Evolutionary conservation across 176 grass and related monocot species (phyloP).

Genomic region (Carex parvula): DNA sequence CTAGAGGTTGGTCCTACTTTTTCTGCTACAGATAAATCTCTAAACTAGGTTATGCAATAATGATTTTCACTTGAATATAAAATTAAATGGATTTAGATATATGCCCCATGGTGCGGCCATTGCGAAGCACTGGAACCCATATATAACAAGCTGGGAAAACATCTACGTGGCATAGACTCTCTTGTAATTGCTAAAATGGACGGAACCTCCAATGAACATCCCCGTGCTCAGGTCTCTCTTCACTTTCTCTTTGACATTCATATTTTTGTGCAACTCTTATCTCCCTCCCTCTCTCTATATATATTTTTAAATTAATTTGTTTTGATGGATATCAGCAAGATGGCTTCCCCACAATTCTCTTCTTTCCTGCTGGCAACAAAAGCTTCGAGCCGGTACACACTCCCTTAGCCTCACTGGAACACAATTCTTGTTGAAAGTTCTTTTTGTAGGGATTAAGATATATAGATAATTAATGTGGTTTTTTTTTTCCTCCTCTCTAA

Average conservation of each 20-base stretch:
- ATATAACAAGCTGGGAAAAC: slow-evolving; percentile 79
- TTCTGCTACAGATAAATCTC: not conserved
- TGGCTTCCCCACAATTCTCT: slow-evolving; percentile 88
- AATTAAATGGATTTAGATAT: slow-evolving; percentile 51
- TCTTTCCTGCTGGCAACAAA: slow-evolving; percentile 93
- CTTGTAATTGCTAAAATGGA: slow-evolving; percentile 98
- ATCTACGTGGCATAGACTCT: slow-evolving; percentile 64
- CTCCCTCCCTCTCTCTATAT: slow-evolving; percentile 2
- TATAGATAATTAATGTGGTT: slow-evolving; percentile 7
- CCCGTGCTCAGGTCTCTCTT: slow-evolving; percentile 60
- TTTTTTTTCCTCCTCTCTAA: not conserved
- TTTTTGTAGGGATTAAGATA: not conserved
- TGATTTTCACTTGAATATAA: not conserved
- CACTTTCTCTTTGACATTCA: not conserved
- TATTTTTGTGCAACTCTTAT: slow-evolving; percentile 1
- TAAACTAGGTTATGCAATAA: slow-evolving; percentile 7
- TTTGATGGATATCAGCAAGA: slow-evolving; percentile 46
- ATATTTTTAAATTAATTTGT: slow-evolving; percentile 4
- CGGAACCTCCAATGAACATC: slow-evolving; percentile 82
- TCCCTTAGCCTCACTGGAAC: slow-evolving; percentile 18
- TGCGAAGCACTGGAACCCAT: slow-evolving; percentile 82
- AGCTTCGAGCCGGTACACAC: slow-evolving; percentile 74
- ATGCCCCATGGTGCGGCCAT: slow-evolving; percentile 97
- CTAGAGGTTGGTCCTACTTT: slow-evolving; percentile 53
- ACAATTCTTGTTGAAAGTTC: not conserved